Conservation (phyloP, 2,329 filamentous ascomycete species). For the Arthrobotrys iridis region DNA sequence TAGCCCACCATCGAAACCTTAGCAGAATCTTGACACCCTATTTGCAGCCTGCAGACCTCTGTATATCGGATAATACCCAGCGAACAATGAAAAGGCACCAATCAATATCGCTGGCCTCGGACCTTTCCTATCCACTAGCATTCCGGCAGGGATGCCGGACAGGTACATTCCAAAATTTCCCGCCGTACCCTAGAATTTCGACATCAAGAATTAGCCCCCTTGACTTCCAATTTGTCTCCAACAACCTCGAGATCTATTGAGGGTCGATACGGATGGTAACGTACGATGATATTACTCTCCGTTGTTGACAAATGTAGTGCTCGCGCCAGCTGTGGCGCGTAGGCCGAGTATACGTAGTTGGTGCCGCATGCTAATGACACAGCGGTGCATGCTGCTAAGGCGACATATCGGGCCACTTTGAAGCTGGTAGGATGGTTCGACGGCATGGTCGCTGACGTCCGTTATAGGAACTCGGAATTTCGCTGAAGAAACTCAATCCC, state of each 20-base stretch:
- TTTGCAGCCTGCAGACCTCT: conserved; percentile 74
- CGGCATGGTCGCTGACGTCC: conserved; percentile 26
- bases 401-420: conserved; percentile 43
- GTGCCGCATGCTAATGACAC: conserved; percentile 85
- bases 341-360: conserved; percentile 99
- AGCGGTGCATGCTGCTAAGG: conserved; percentile 68
- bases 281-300: conserved; percentile 87
- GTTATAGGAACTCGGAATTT: not conserved
- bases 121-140: conserved; percentile 84
- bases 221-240: conserved; percentile 1
- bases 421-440: conserved; percentile 48
- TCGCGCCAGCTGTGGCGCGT: conserved; percentile 94
- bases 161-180: conserved; percentile 96
- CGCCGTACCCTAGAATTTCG: conserved; percentile 65
- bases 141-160: conserved; percentile 85
- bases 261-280: conserved; percentile 56
- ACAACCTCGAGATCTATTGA: not conserved
- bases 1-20: conserved; percentile 59
- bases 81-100: conserved; percentile 76
- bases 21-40: conserved; percentile 65
- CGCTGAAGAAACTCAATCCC: not conserved
- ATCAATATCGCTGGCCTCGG: conserved; percentile 80
- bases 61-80: conserved; percentile 88
- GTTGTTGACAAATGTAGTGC: conserved; percentile 88
- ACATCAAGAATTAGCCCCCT: conserved; percentile 55